These are phyloP conservation scores for Colletotrichum truncatum DNA, from an alignment of 2,329 filamentous ascomycete genomes.

Conservation along the genomic window DNA sequence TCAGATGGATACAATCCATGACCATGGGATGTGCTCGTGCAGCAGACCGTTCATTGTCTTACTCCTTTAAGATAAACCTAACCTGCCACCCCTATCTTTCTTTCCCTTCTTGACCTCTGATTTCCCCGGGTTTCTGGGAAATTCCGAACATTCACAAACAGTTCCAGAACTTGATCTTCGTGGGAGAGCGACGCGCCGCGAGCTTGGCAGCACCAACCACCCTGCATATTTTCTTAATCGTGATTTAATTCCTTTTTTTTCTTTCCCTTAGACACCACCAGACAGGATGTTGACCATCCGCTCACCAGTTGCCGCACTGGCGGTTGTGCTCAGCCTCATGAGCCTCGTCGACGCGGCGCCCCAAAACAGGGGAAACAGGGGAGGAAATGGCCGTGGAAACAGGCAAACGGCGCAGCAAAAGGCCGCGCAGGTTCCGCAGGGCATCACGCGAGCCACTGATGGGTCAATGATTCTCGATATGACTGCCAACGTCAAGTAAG, in stretches of 20 bases:
- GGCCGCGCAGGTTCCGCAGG: conserved; percentile 41
- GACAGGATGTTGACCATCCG: conserved; percentile 31
- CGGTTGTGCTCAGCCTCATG: conserved; percentile 26
- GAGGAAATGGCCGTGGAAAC: conserved; percentile 15
- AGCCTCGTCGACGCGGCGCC: conserved; percentile 25
- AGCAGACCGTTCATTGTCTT: not conserved
- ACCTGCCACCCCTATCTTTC: conserved; percentile 13
- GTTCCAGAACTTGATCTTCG: conserved; percentile 14
- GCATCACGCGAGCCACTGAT: conserved; percentile 56
- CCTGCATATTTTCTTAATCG: not conserved
- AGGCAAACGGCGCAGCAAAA: conserved; percentile 39
- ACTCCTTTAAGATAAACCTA: conserved; percentile 23
- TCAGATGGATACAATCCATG: conserved; percentile 12
- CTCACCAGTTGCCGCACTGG: conserved; percentile 22
- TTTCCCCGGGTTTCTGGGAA: conserved; percentile 26
- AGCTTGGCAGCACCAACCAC: conserved; percentile 23
- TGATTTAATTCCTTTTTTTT: not conserved
- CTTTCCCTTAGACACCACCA: not conserved
- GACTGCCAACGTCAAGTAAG: conserved; percentile 63
- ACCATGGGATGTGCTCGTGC: conserved; percentile 1
- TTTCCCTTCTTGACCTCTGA: not conserved
- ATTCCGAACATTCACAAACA: conserved; percentile 12
- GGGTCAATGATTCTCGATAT: conserved; percentile 65
- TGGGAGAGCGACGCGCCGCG: conserved; percentile 20
- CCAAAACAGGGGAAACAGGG: conserved; percentile 24